Evolutionary conservation across 139 green algal species (phyloP), one percentile per base, ranked within the genome.

Genomic region (Nannochloris sp.): DNA sequence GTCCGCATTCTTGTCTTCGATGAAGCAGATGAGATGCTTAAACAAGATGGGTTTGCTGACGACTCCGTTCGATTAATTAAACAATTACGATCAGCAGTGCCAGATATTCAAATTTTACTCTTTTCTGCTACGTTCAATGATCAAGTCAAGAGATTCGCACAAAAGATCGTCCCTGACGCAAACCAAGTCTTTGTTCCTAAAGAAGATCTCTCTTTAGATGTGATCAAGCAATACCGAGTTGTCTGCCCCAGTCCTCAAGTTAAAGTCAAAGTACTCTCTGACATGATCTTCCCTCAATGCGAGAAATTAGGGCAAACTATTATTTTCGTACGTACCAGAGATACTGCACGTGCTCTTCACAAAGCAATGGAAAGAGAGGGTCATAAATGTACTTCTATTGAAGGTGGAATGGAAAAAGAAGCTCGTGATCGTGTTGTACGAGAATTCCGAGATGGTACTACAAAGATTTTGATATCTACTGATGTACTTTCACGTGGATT

Each of bases 51-150:
- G 0, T 97, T 97, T 75, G 84, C 81, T 5, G 88, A 96, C 64
- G 91, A 97, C 75, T 91, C 85, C 2, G 78, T 89, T 58, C 71
- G 83, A 33, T 71, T 89, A 66, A 81, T 90, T 15, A 77, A 77
- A 53, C 60, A 82, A 34, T 60, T 88, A 14, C 61, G 67, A 12
- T 25, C 42, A 9, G 64, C 54, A 30, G 65, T 44, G 57, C 60
- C 48, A 19, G 35, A 53, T 13, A 5, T 65, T 24, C 59, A 65
- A 3, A 65, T 65, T 29, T 13, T 65, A 6, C 38, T 66, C 23
- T 98, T 99, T 81, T 92, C 78, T 27, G 94, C 94, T 24, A 99
- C 94, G 8, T 99, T 97, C 82, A 96, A 92, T 61, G 94, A 99
- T 4, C 27, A 54, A 0, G 81, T 98, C 34, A 96, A 90, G 73